Percentiles rank a stretch among this genome's conserved stretches.
Conservation (phyloP, 768 basidiomycete species). For the Podaxis carcinomalis region DNA sequence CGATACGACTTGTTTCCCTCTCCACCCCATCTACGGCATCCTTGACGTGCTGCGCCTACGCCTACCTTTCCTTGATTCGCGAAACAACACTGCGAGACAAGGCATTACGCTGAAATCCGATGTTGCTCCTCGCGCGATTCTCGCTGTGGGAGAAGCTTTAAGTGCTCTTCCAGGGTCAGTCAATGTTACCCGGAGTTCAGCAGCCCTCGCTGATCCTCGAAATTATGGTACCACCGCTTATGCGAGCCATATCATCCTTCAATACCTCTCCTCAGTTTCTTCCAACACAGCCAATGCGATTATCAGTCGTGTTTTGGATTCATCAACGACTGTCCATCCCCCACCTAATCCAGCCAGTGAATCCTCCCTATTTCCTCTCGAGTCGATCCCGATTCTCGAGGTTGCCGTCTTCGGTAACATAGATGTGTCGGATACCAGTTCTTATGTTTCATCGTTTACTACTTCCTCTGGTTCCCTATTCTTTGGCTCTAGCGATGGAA, state of each 20-base stretch:
- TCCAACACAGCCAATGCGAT: slow-evolving; percentile 41
- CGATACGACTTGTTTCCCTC: slow-evolving; percentile 46
- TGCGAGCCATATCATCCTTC: slow-evolving; percentile 53
- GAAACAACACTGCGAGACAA: slow-evolving; percentile 40
- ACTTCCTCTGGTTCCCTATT: slow-evolving; percentile 47
- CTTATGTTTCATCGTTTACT: slow-evolving; percentile 47
- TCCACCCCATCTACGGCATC: slow-evolving; percentile 60
- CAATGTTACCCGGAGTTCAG: slow-evolving; percentile 24
- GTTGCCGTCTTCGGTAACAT: slow-evolving; percentile 63
- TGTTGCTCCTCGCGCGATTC: slow-evolving; percentile 41
- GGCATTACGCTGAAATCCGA: slow-evolving; percentile 43
- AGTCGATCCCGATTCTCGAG: slow-evolving; percentile 49
- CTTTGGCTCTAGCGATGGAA: slow-evolving; percentile 53
- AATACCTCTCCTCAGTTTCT: slow-evolving; percentile 50
- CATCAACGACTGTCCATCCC: slow-evolving; percentile 24
- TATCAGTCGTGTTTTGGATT: slow-evolving; percentile 41
- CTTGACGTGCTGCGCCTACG: slow-evolving; percentile 54
- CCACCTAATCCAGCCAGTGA: slow-evolving; percentile 33
- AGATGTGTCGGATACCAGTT: slow-evolving; percentile 40
- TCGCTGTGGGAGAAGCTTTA: slow-evolving; percentile 49
- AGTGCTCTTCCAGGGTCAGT: slow-evolving; percentile 35
- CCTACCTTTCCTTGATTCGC: slow-evolving; percentile 49
- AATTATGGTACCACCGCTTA: slow-evolving; percentile 52
- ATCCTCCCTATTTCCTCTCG: slow-evolving; percentile 36
- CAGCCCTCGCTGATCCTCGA: slow-evolving; percentile 38